A percentile compares a stretch with the other conserved stretches of the same genome.
These are phyloP conservation scores for Eleusine coracana DNA, from an alignment of 176 grass and related monocot species.

Conservation along the genomic window DNA sequence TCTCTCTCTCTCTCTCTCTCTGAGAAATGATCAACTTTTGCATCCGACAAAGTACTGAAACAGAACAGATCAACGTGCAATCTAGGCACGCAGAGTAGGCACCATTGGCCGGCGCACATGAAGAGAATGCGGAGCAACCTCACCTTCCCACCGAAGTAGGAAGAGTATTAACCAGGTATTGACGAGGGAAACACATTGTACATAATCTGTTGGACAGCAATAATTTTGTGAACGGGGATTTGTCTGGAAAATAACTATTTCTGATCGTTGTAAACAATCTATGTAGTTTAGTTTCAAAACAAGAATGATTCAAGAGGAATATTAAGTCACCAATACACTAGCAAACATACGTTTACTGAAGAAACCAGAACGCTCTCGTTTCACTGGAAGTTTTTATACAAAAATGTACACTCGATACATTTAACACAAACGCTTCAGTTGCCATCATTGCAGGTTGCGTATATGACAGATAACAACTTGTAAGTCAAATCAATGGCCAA, in stretches of 20 bases:
- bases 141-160: too few species aligned
- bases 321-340: background rate
- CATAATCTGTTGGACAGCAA: background rate
- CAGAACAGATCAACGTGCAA: too few species aligned
- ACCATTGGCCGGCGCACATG: too few species aligned
- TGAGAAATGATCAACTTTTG: too few species aligned
- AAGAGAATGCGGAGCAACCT: too few species aligned
- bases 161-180: too few species aligned
- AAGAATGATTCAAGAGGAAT: background rate
- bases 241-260: background rate
- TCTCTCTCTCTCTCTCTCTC: too few species aligned
- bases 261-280: background rate
- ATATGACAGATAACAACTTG: background rate
- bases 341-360: background rate
- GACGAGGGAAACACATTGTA: background rate
- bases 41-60: too few species aligned
- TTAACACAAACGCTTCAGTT: too few species aligned
- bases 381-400: background rate
- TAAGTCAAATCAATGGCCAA: background rate
- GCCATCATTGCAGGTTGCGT: too few species aligned
- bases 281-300: background rate
- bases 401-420: conserved; percentile 18
- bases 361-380: background rate
- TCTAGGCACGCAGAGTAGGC: too few species aligned
- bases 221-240: background rate